Evolutionary conservation across 306 rosid genomes (phyloP), one percentile per base, ranked within the genome.

Genomic region (Ceratonia siliqua): DNA sequence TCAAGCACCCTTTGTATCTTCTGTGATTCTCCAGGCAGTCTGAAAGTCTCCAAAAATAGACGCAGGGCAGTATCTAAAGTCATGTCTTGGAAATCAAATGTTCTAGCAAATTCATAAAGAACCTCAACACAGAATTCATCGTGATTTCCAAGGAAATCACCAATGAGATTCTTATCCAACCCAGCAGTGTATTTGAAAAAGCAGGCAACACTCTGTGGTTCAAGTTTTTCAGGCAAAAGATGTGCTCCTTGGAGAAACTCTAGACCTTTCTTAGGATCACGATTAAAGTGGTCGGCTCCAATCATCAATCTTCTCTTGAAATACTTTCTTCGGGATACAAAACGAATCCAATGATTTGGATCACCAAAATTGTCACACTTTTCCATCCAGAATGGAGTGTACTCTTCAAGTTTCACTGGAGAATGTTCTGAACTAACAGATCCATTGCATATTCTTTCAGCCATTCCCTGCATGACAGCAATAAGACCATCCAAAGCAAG

Each of bases 1-100:
- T 92, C 98, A 43, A 92, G 97, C 80, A 95, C 98, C 87, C 99
- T 86, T 61, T 95, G 98, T 74, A 92, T 94, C 94, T 94, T 94
- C 89, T 94, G 99, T 25, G 99, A 89, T 87, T 94, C 99, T 73
- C 99, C 98, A 42, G 99, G 99, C 59, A 92, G 81, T 62, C 98
- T 83, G 77, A 95, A 92, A n/a, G 97, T 95, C 84, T 92, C 99
- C 83, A 95, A 85, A 77, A 95, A 95, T 43, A 92, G 66, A 56
- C 97, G 96, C 69, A 92, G 86, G 43, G 99, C 97, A 52, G 91
- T 89, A 64, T 95, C 99, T 86, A 95, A 83, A 49, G 86, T 82
- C 96, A 92, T 90, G 85, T 87, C 92, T 80, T 86, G 85, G 76
- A 95, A 95, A 89, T 95, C 98, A 82, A 95, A 95, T 64, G 97